Evolutionary conservation across 352 stramenopile genomes (phyloP).

Genomic region (Globisporangium mamillatum): DNA sequence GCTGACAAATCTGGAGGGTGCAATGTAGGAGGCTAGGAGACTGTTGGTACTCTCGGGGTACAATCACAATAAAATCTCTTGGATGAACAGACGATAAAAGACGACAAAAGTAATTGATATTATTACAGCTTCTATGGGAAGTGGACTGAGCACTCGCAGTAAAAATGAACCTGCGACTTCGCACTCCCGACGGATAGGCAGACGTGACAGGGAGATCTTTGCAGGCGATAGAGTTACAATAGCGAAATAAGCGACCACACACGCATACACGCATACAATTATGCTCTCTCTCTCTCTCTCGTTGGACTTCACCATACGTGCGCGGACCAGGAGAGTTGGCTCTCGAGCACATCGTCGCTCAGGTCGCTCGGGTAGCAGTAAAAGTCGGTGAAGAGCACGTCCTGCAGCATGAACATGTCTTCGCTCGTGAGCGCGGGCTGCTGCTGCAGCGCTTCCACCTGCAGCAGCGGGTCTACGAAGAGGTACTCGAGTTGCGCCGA

Average conservation of each 20-base stretch:
- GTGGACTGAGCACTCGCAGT: background rate
- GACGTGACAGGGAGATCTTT: background rate
- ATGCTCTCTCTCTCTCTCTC: no score
- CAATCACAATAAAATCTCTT: no score
- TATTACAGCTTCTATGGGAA: conserved; percentile 3
- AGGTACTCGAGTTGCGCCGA: conserved; percentile 11
- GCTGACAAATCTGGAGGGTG: no score
- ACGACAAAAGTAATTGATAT: background rate
- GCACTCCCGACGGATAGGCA: no score
- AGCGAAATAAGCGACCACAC: background rate
- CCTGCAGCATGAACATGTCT: conserved; percentile 14
- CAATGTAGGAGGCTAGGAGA: no score
- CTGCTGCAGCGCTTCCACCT: background rate
- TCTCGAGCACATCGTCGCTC: no score
- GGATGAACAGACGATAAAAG: no score
- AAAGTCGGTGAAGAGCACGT: conserved; percentile 9
- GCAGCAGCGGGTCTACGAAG: conserved; percentile 13
- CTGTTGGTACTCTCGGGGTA: no score
- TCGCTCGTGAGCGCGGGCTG: conserved; percentile 1
- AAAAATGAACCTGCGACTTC: background rate
- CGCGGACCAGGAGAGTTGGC: conserved; percentile 5
- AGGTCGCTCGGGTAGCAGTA: background rate
- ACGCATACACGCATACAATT: no score
- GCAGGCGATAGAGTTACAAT: background rate
- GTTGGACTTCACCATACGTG: background rate